Evolutionary conservation across 345 rosid genomes (phyloP).

Genomic region (Firmiana major): DNA sequence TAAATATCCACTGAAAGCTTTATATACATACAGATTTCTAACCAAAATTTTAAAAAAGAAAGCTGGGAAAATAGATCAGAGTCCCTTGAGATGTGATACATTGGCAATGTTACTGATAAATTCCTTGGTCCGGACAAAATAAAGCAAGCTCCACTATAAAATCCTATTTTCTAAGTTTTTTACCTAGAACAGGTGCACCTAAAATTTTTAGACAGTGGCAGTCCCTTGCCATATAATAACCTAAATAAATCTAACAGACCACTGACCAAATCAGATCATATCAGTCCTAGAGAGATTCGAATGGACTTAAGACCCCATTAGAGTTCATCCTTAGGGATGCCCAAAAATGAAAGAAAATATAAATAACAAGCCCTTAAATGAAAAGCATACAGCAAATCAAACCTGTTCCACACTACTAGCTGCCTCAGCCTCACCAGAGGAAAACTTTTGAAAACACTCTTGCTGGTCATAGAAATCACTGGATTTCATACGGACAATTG

Average conservation of each 20-base stretch:
- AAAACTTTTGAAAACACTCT: slow-evolving; percentile 32
- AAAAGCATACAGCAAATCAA: slow-evolving; percentile 23
- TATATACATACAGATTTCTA: background rate
- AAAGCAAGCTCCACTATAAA: background rate
- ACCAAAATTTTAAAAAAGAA: background rate
- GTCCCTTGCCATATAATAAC: background rate
- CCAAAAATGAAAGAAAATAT: background rate
- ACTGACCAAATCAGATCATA: background rate
- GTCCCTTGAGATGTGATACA: background rate
- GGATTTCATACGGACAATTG: slow-evolving; percentile 67
- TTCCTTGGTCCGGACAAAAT: background rate
- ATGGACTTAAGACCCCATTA: background rate
- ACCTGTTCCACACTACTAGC: slow-evolving; percentile 74
- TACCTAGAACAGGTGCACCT: background rate
- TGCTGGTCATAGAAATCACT: slow-evolving; percentile 27
- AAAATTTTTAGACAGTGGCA: background rate
- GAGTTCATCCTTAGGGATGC: background rate
- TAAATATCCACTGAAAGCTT: background rate
- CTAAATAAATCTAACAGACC: background rate
- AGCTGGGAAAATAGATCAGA: background rate
- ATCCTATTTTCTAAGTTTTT: background rate
- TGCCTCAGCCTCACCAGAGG: slow-evolving; percentile 28
- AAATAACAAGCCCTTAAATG: background rate
- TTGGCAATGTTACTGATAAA: background rate
- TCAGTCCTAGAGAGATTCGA: background rate